Percentiles rank a stretch among this genome's conserved stretches.
Conservation (phyloP, 805 yeast species). For the Wickerhamiella lipophila region DNA sequence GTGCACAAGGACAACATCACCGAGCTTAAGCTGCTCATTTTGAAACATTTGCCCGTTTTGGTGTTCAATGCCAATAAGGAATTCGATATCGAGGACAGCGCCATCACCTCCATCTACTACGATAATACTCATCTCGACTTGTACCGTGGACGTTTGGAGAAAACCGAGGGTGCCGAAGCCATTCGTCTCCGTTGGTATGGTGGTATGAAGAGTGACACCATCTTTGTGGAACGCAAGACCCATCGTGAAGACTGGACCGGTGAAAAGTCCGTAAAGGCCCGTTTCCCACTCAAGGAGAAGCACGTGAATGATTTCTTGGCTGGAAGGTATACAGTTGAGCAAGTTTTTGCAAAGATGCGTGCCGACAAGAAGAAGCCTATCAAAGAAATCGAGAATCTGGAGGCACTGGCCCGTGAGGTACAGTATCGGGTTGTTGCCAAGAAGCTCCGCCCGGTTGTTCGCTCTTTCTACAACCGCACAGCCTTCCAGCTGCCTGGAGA, state of each 20-base stretch:
- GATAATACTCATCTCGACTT: conserved; percentile 83
- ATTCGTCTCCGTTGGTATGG: conserved; percentile 98
- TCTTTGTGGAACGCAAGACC: conserved; percentile 93
- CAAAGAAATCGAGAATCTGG: conserved; percentile 82
- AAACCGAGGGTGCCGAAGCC: conserved; percentile 98
- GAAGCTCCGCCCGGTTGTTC: conserved; percentile 81
- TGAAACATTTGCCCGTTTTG: conserved; percentile 91
- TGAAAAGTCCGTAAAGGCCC: conserved; percentile 96
- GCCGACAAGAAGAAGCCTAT: conserved; percentile 80
- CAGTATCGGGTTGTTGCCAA: conserved; percentile 81
- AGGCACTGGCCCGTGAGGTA: conserved; percentile 82
- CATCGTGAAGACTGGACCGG: conserved; percentile 99
- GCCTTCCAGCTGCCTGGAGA: conserved; percentile 99
- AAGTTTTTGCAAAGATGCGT: conserved; percentile 84
- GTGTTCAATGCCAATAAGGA: conserved; percentile 96
- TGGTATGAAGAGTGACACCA: conserved; percentile 84
- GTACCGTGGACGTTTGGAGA: conserved; percentile 85
- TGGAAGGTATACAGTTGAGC: conserved; percentile 77
- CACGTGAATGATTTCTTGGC: conserved; percentile 70
- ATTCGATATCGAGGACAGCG: conserved; percentile 86
- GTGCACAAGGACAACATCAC: conserved; percentile 98
- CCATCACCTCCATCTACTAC: conserved; percentile 92
- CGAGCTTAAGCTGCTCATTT: conserved; percentile 79
- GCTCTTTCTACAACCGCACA: conserved; percentile 94
- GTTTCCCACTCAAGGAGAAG: conserved; percentile 86